Conservation (phyloP, 805 yeast genomes). For the Saturnispora halmiae region DNA sequence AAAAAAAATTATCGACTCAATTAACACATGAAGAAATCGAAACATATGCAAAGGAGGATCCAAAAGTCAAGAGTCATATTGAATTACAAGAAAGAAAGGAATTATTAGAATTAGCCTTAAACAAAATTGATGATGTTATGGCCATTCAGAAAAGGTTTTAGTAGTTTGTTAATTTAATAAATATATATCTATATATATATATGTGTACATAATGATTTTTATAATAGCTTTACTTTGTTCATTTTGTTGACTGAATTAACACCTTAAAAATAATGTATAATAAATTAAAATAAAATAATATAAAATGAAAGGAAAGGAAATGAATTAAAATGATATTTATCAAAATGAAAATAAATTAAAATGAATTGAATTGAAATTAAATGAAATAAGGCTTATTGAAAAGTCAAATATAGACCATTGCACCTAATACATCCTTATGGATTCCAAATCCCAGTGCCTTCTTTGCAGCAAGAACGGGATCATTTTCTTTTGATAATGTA, state of each 20-base stretch:
- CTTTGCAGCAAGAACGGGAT: conserved; percentile 16
- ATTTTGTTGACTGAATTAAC: too few species aligned
- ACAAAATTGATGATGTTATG: conserved; percentile 76
- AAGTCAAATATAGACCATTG: conserved; percentile 18
- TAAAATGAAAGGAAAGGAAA: not conserved
- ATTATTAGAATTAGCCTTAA: conserved; percentile 70
- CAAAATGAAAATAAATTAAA: not conserved
- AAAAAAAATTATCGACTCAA: conserved; percentile 54
- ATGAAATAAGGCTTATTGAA: not conserved
- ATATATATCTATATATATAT: not conserved
- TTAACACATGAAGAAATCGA: conserved; percentile 74
- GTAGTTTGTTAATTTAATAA: not conserved
- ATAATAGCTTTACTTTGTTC: too few species aligned
- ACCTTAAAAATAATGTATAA: too few species aligned
- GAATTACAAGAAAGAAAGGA: conserved; percentile 92
- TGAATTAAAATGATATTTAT: not conserved
- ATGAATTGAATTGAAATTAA: not conserved
- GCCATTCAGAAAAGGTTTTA: conserved; percentile 43
- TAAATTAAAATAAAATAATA: not conserved
- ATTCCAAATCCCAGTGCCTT: conserved; percentile 16
- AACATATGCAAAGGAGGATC: conserved; percentile 87
- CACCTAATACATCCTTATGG: conserved; percentile 15
- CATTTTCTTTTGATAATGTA: conserved; percentile 8
- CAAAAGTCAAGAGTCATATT: conserved; percentile 80
- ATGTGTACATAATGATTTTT: not conserved